Evolutionary conservation across 495 filamentous ascomycete genomes (phyloP).

Genomic region (Penicillium herquei): DNA sequence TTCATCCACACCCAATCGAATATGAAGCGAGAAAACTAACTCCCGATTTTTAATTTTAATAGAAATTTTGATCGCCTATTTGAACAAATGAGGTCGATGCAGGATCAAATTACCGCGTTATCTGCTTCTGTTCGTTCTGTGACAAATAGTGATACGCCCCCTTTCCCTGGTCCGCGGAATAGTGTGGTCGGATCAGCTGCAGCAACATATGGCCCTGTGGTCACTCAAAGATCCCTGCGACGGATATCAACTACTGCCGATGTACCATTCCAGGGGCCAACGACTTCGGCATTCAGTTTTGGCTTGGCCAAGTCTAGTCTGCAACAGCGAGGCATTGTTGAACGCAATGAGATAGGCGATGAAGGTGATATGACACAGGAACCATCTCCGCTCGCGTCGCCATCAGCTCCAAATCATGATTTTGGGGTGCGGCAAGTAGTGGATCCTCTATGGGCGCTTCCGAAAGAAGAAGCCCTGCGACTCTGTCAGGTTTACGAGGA

Average conservation of each 20-base stretch:
- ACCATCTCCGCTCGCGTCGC: slow-evolving; percentile 49
- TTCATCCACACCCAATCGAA: too few relatives aligned
- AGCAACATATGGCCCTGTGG: slow-evolving; percentile 2
- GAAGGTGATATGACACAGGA: slow-evolving; percentile 47
- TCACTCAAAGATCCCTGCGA: slow-evolving; percentile 19
- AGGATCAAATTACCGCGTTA: slow-evolving; percentile 33
- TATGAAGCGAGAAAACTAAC: neutral
- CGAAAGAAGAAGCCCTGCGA: slow-evolving; percentile 71
- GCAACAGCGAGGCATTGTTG: slow-evolving; percentile 75
- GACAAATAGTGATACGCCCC: slow-evolving; percentile 14
- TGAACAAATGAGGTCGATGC: slow-evolving; percentile 38
- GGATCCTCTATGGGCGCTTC: slow-evolving; percentile 75
- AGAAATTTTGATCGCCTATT: slow-evolving; percentile 32
- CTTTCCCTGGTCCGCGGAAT: slow-evolving; percentile 4
- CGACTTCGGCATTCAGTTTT: slow-evolving; percentile 76
- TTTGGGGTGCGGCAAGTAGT: slow-evolving; percentile 32
- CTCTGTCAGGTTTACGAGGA: slow-evolving; percentile 76
- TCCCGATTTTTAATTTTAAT: too few relatives aligned
- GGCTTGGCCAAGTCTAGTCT: slow-evolving; percentile 79
- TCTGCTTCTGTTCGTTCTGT: slow-evolving; percentile 32
- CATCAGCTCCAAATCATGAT: slow-evolving; percentile 44
- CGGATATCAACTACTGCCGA: slow-evolving; percentile 23
- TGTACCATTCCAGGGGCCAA: slow-evolving; percentile 72
- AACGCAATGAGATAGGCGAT: slow-evolving; percentile 45
- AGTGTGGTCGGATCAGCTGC: slow-evolving; percentile 7